Evolutionary conservation across 2,329 filamentous ascomycete species (phyloP).

Genomic region (Calonectria leucothoes): DNA sequence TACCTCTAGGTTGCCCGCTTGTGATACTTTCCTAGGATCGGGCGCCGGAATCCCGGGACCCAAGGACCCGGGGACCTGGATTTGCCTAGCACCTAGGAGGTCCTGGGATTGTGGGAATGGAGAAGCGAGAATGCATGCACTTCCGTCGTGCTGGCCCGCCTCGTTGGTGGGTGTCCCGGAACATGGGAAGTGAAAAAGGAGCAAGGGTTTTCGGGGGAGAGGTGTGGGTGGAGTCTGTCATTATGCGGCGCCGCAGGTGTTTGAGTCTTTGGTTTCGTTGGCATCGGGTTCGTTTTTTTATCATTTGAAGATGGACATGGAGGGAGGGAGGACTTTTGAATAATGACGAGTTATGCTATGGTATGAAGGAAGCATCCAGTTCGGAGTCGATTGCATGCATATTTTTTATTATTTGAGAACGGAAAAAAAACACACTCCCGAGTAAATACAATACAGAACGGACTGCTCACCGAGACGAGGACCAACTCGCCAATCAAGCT

Average conservation of each 20-base stretch:
- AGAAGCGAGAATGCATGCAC: conserved; percentile 5
- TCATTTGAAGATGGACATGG: conserved; percentile 23
- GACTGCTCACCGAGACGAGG: not conserved
- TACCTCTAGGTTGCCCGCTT: conserved; percentile 62
- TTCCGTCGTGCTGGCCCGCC: conserved; percentile 10
- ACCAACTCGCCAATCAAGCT: not conserved
- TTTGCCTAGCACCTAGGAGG: conserved; percentile 12
- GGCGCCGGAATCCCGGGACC: conserved; percentile 21
- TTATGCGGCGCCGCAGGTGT: conserved; percentile 31
- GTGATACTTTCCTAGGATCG: conserved; percentile 1
- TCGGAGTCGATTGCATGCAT: conserved; percentile 20
- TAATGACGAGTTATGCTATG: conserved; percentile 1
- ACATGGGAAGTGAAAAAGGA: conserved; percentile 22
- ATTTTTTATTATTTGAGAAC: not conserved
- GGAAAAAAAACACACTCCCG: conserved; percentile 4
- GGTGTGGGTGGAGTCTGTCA: conserved; percentile 27
- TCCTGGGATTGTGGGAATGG: conserved; percentile 4
- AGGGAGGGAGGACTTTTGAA: not conserved
- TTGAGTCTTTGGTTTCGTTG: conserved; percentile 16
- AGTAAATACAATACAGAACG: not conserved
- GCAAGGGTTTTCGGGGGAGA: conserved; percentile 26
- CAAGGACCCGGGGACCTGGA: conserved; percentile 20
- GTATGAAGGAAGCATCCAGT: conserved; percentile 11
- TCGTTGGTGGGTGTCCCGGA: conserved; percentile 19
- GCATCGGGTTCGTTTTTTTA: conserved; percentile 16